Conservation (phyloP, 768 basidiomycete species). For the Paxillus involutus region DNA sequence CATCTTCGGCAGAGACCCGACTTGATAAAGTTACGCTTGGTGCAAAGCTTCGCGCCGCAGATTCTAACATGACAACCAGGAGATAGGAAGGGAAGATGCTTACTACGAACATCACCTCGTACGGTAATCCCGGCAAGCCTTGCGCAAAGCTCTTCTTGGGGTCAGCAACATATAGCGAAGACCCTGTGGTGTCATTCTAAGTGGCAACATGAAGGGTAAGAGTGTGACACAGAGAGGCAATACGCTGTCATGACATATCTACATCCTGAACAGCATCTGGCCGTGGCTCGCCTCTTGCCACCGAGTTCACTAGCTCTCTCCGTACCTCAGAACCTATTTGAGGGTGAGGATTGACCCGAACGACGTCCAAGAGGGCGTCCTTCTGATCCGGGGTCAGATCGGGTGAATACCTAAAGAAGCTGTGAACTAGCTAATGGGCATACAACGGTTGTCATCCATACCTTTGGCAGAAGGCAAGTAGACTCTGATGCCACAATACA, state of each 20-base stretch:
- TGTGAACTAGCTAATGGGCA: conserved; percentile 1
- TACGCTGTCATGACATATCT: conserved; percentile 48
- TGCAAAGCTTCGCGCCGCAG: too few species aligned
- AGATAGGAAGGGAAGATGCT: background rate
- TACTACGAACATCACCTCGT: background rate
- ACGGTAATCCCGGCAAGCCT: background rate
- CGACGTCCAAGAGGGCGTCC: conserved; percentile 92
- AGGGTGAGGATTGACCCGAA: conserved; percentile 80
- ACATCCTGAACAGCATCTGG: conserved; percentile 64
- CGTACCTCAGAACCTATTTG: conserved; percentile 90
- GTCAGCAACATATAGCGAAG: background rate
- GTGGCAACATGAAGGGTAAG: background rate
- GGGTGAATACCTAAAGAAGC: conserved; percentile 71
- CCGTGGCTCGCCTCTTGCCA: conserved; percentile 80
- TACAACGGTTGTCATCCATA: conserved; percentile 29
- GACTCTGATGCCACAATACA: conserved; percentile 98
- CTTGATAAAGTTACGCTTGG: too few species aligned
- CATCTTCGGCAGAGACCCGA: too few species aligned
- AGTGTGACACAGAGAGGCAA: background rate
- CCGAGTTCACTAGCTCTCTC: conserved; percentile 85
- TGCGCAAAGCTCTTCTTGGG: background rate
- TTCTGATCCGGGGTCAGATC: conserved; percentile 98
- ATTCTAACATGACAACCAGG: too few species aligned
- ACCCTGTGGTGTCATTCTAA: background rate
- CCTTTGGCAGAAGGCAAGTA: conserved; percentile 94